These are phyloP conservation scores for Glebionis coronaria DNA, from an alignment of 129 eudicot species.

Conservation along the genomic window DNA sequence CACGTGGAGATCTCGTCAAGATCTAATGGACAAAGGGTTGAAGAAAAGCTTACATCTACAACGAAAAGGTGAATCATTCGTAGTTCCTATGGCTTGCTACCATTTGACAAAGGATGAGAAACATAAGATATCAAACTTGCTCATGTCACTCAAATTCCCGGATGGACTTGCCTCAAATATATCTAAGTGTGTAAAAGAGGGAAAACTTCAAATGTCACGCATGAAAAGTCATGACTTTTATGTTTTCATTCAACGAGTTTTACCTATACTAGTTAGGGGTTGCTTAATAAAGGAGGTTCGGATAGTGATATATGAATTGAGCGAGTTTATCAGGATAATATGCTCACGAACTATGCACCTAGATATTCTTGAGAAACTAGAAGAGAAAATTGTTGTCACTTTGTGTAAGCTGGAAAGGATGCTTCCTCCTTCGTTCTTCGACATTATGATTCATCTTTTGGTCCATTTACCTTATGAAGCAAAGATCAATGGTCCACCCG, in stretches of 20 bases:
- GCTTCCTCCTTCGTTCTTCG: too few species aligned
- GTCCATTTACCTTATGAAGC: too few species aligned
- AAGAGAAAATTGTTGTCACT: too few species aligned
- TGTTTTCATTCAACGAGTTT: constrained; percentile 1
- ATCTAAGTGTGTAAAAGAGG: neutral
- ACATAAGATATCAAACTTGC: neutral
- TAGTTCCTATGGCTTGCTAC: neutral
- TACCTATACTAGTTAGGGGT: constrained; percentile 8
- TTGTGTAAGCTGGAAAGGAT: too few species aligned
- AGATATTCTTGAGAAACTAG: too few species aligned
- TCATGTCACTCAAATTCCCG: neutral
- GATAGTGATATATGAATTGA: neutral
- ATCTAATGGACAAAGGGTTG: neutral
- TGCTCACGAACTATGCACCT: too few species aligned
- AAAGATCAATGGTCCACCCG: too few species aligned
- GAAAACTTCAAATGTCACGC: neutral
- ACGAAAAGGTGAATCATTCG: neutral
- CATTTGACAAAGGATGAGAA: neutral
- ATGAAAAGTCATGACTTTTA: neutral
- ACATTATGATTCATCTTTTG: too few species aligned
- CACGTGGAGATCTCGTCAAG: neutral
- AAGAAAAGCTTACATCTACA: constrained; percentile 5
- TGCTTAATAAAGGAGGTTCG: constrained; percentile 6
- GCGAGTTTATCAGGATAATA: too few species aligned
- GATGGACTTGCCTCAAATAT: constrained; percentile 3